Evolutionary conservation across 1,284 basidiomycete species (phyloP), one percentile per base, ranked within the genome.

Genomic region (Amylostereum chailletii): DNA sequence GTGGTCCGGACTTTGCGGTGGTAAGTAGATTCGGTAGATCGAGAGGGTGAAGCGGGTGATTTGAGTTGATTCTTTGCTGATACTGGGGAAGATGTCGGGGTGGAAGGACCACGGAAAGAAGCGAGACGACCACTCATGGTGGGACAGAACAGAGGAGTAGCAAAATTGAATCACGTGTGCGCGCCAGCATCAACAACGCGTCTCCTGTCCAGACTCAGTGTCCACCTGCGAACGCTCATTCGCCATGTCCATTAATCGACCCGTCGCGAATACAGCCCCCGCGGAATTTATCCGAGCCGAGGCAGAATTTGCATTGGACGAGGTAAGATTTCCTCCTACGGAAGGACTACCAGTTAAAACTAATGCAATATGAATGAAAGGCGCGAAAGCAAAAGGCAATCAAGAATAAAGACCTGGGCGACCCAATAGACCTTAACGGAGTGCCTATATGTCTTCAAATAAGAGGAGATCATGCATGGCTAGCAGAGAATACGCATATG

Each of bases 401-500:
- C 56, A 75, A 76, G 48, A 83, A 75, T 38, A 86, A 86, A 59
- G 66, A 76, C 6, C 65, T 89, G 10, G 93, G 93, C 1, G 71
- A 77, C 32, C 91, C 94, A 1, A 83, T 95, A 52, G 71, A 82
- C 49, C 73, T 94, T 27, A 63, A 72, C 8, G 86, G 85, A 42
- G 90, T 87, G 59, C 81, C 90, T 1, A 68, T 96, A 34, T 79
- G 77, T 37, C 69, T 95, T 3, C 66, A 79, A 31, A 65, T 96
- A 37, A 68, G 74, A 34, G 83, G 73, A 3, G 74, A 77, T 32
- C 67, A 79, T 29, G 89, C 79, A 0, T 96, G 88, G 86, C 81
- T 91, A 43, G 92, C 88, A 26, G 92, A 94, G 63, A 93, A 86
- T 59, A 87, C 88, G 0, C 80, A 83, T 53, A 75, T 86, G 8